Base-by-base conservation (phyloP, 2,329 filamentous ascomycete genomes). In the Diplodia intermedia region DNA sequence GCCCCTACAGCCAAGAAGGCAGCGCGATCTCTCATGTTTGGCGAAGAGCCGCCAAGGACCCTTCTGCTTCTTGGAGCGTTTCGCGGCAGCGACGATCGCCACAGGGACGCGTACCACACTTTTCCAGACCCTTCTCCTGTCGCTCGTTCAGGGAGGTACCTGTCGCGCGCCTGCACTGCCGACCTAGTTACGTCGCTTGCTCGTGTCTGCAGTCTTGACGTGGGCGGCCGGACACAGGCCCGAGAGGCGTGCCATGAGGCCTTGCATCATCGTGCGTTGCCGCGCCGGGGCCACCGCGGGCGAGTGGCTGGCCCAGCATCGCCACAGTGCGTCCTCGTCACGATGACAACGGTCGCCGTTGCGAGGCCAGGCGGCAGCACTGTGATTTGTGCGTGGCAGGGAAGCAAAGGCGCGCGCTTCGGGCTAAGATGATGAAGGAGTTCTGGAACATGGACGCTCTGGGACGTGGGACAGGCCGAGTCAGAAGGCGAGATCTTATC, bases 1-100 rank as follows among this genome's bases (percentile, higher is more conserved):
- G 5, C 54, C 14, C 7, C 9, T 6, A 3, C 8, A 11, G 60
- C 60, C 60, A 63, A 63, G 43, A n/a, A 20, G 43, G 43, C n/a
- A 47, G 8, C 43, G 60, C 60, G 15, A 18, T 49, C 20, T 63
- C 38, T 63, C 60, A 26, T 36, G 47, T 63, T 63, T 63, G 60
- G 60, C 60, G 60, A 63, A 63, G 60, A 31, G 31, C 56, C 31
- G 60, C 60, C 60, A 63, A 63, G 60, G 33, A 7, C 33, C 31
- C 40, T 23, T 63, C 47, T 53, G 47, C 60, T 63, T 63, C 60
- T 53, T 63, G 60, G 47, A 52, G 50, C 36, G 60, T 63, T 63
- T 63, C 60, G 43, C 29, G 38, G 14, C 53, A 5, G 33, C 60
- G 43, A 62, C 43, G 60, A 63, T 63, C 60, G 60, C 12, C 60